These are phyloP conservation scores for Thelonectria blattea DNA, from an alignment of 2,329 filamentous ascomycete species.

Conservation along the genomic window DNA sequence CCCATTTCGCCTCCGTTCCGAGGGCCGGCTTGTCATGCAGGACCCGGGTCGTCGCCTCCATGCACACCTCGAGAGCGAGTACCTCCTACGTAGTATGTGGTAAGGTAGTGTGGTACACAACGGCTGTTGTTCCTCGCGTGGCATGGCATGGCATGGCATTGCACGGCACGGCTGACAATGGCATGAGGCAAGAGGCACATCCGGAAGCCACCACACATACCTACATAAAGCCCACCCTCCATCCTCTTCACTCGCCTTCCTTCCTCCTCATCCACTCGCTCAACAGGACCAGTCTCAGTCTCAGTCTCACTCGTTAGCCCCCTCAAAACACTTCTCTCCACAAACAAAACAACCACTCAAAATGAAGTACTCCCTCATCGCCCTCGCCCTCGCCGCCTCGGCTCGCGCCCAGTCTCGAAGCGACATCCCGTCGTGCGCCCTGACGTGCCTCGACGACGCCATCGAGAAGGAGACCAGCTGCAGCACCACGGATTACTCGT, in stretches of 20 bases:
- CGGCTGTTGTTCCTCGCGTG: conserved; percentile 1
- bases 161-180: not conserved
- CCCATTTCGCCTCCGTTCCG: conserved; percentile 22
- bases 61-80: not conserved
- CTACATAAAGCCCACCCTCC: conserved; percentile 42
- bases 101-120: not conserved
- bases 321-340: not conserved
- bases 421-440: conserved; percentile 48
- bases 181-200: not conserved
- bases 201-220: conserved; percentile 20
- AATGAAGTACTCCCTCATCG: conserved; percentile 48
- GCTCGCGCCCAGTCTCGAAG: conserved; percentile 43
- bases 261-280: conserved; percentile 43
- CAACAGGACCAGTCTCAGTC: conserved; percentile 38
- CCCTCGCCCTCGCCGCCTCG: conserved; percentile 43
- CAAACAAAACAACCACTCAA: conserved; percentile 36
- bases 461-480: conserved; percentile 42
- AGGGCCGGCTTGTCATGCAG: conserved; percentile 6
- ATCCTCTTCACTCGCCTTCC: conserved; percentile 21
- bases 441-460: conserved; percentile 44
- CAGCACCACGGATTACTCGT: conserved; percentile 42
- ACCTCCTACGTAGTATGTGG: too few species aligned
- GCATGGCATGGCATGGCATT: not conserved
- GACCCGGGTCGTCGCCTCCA: conserved; percentile 32
- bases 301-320: conserved; percentile 32